These are phyloP conservation scores for Fusarium virguliforme DNA, from an alignment of 2,329 filamentous ascomycete species.

Conservation along the genomic window DNA sequence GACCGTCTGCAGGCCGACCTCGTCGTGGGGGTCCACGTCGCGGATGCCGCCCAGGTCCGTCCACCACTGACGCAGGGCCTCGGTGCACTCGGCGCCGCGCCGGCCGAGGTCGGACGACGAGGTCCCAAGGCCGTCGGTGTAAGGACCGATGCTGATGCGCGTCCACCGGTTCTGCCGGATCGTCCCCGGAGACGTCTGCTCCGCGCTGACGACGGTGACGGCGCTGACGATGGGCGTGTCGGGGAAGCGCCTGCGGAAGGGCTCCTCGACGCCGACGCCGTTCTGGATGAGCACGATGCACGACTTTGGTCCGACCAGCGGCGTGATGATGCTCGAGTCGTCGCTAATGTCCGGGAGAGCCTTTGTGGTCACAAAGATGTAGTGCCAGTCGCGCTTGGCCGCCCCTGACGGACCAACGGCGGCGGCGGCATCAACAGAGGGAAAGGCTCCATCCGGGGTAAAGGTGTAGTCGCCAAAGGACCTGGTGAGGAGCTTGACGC, in stretches of 20 bases:
- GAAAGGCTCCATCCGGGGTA: slow-evolving; percentile 73
- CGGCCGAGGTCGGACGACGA: slow-evolving; percentile 49
- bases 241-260: slow-evolving; percentile 76
- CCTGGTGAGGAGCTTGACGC: slow-evolving; percentile 76
- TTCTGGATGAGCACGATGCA: slow-evolving; percentile 80
- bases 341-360: slow-evolving; percentile 76
- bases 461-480: slow-evolving; percentile 79
- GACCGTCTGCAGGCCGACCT: slow-evolving; percentile 78
- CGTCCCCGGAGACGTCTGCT: slow-evolving; percentile 74
- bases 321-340: slow-evolving; percentile 74
- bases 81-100: slow-evolving; percentile 62
- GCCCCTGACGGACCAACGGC: slow-evolving; percentile 38
- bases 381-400: slow-evolving; percentile 64
- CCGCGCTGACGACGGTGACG: slow-evolving; percentile 79
- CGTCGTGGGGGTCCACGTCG: slow-evolving; percentile 76
- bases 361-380: slow-evolving; percentile 80
- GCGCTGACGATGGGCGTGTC: slow-evolving; percentile 74
- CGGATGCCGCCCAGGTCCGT: slow-evolving; percentile 71
- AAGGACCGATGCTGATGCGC: slow-evolving; percentile 78
- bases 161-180: slow-evolving; percentile 83
- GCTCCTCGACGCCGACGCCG: slow-evolving; percentile 78
- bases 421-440: slow-evolving; percentile 72
- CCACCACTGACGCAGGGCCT: slow-evolving; percentile 69
- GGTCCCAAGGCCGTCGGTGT: slow-evolving; percentile 65
- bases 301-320: slow-evolving; percentile 69